A percentile compares a stretch with the other conserved stretches of the same genome.
phyloP scores from a whole-genome alignment of 1,139 yeast species.

The Geotrichum australiense region DNA sequence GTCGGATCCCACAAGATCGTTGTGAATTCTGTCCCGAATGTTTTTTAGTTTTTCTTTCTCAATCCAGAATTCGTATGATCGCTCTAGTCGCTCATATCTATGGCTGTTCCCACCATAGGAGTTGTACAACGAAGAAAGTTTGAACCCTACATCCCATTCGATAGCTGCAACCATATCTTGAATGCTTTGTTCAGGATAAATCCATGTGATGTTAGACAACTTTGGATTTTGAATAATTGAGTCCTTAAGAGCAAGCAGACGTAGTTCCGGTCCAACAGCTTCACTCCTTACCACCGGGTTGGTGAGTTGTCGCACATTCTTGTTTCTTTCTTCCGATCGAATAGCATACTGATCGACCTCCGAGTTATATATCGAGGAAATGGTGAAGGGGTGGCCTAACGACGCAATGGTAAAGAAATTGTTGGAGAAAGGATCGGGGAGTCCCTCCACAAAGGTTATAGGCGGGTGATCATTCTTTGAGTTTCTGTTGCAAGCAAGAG shows the following conservation, averaged over 20 bases:
- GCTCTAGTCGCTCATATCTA: not conserved
- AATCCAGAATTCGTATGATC: not conserved
- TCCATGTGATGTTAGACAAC: slow-evolving; percentile 13
- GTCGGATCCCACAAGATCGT: slow-evolving; percentile 7
- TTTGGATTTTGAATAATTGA: slow-evolving; percentile 8
- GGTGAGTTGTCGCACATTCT: not conserved
- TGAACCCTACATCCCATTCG: slow-evolving; percentile 15
- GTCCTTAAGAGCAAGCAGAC: slow-evolving; percentile 11
- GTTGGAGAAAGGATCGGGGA: slow-evolving; percentile 5
- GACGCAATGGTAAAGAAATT: slow-evolving; percentile 6
- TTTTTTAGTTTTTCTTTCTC: not conserved
- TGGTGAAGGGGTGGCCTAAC: slow-evolving; percentile 8
- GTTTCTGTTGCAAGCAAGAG: slow-evolving; percentile 2
- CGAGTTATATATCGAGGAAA: not conserved
- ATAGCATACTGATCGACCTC: slow-evolving; percentile 6
- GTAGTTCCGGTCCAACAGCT: not conserved
- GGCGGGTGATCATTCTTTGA: not conserved
- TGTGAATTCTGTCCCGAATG: slow-evolving; percentile 2
- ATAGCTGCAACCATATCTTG: not conserved
- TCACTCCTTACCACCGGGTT: slow-evolving; percentile 4
- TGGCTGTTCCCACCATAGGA: not conserved
- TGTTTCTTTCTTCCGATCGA: slow-evolving; percentile 2
- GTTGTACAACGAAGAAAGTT: not conserved
- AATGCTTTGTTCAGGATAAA: slow-evolving; percentile 4
- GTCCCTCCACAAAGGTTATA: not conserved